Base-by-base conservation (phyloP, 768 basidiomycete genomes). In the Psilocybe sp. region DNA sequence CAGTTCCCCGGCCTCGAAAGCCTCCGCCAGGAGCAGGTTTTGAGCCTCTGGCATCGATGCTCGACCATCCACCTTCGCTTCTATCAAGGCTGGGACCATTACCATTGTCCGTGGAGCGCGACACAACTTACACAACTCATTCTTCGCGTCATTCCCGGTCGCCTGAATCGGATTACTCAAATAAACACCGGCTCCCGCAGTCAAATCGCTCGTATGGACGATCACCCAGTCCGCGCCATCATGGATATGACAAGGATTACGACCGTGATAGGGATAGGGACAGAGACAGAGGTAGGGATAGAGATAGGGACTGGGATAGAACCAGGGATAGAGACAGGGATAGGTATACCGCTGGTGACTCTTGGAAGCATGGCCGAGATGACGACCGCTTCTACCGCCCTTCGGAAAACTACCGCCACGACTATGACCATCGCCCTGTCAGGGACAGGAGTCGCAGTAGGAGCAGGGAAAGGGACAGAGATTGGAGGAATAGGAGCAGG, bases 151-250 rank as follows among this genome's bases (percentile, higher is more conserved):
- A 7, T 28, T 28, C 23, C 23, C 23, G 23, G 23, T 28, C 19
- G 56, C 57, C 5, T 51, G 61, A 40, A 40, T 59, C 20, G 59
- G 50, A 16, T 23, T 70, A 8, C 46, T 64, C 0, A 52, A 50
- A 42, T 75, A 73, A 54, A 77, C 72, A 12, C 76, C 78, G 0
- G 63, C 65, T 11, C 68, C 66, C 37, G 66, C 70, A 39, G 71
- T 61, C 40, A 57, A 64, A 49, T 40, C 53, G 39, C 64, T 70
- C 40, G 70, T 73, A 38, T 56, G 61, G 40, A 62, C 63, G 40
- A 59, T 28, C 23, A 28, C 23, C 23, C 23, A 28, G 3, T 28
- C 7, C 23, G 23, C 23, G 75, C 55, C 63, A 68, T 40, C 58
- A 64, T 42, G 65, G 56, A 32, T 56, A 49, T 51, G 69, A 68